Conservation (phyloP, 441 rosid species). For the Dalechampia spathulata region DNA sequence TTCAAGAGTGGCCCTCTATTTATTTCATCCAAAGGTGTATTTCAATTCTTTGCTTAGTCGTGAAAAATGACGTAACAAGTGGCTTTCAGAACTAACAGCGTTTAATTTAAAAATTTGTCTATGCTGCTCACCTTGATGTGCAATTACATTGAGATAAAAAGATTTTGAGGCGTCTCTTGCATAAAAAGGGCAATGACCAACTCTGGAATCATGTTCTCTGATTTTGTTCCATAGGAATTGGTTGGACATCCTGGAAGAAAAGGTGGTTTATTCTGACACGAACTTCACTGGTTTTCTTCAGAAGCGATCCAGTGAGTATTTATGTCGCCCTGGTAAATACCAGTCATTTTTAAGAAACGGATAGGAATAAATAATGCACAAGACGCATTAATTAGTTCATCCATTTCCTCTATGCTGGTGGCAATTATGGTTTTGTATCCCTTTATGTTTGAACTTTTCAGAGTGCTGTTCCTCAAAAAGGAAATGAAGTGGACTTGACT, state of each 20-base stretch:
- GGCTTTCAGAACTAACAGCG: no score
- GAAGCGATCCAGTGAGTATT: conserved; percentile 61
- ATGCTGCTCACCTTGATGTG: no score
- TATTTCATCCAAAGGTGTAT: conserved; percentile 86
- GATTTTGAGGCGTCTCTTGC: no score
- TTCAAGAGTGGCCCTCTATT: conserved; percentile 93
- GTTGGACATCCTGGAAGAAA: conserved; percentile 99
- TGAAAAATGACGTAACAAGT: no score
- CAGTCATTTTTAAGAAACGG: background rate
- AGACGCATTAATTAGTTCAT: background rate
- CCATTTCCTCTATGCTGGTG: background rate
- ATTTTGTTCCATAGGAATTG: conserved; percentile 53
- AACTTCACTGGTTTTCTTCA: conserved; percentile 93
- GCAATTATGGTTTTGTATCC: conserved; percentile 6
- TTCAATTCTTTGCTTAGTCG: no score
- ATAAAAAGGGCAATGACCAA: background rate
- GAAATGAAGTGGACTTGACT: conserved; percentile 89
- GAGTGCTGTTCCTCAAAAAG: conserved; percentile 78
- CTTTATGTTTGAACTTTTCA: conserved; percentile 31
- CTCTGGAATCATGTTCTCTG: conserved; percentile 1
- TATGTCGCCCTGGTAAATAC: no score
- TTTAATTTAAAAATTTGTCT: no score
- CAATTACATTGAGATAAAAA: no score
- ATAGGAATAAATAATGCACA: background rate
- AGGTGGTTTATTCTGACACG: conserved; percentile 96